These are phyloP conservation scores for Bipolaris cookei DNA, from an alignment of 2,329 filamentous ascomycete genomes.

Conservation along the genomic window DNA sequence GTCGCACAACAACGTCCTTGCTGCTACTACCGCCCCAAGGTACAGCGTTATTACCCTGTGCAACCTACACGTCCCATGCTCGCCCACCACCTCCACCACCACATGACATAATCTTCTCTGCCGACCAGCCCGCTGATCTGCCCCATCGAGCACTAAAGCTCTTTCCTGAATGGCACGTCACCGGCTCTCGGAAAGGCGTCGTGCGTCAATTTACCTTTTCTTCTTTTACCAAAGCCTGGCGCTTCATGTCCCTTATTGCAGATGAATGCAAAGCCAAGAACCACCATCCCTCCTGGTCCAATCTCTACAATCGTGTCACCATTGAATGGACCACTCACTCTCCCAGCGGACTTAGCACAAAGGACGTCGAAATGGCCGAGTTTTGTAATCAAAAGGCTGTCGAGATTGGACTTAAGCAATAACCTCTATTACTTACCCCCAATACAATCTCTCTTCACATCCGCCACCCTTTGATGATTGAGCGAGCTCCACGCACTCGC, in stretches of 20 bases:
- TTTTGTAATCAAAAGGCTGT: conserved; percentile 42
- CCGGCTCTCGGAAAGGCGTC: conserved; percentile 33
- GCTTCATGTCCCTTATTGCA: conserved; percentile 44
- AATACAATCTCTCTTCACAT: neutral
- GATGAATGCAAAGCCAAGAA: conserved; percentile 42
- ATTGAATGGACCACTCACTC: conserved; percentile 48
- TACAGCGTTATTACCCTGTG: neutral
- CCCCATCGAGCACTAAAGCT: conserved; percentile 33
- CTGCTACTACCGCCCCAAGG: conserved; percentile 1
- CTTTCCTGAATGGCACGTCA: conserved; percentile 34
- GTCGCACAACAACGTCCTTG: conserved; percentile 19
- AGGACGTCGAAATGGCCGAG: conserved; percentile 48
- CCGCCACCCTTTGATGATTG: neutral
- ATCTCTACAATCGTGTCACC: conserved; percentile 43
- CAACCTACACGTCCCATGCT: conserved; percentile 1
- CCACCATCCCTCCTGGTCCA: conserved; percentile 46
- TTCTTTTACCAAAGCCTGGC: conserved; percentile 42
- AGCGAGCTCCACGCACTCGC: neutral
- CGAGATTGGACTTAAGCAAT: conserved; percentile 34
- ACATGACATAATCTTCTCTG: conserved; percentile 35
- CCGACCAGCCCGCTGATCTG: conserved; percentile 37
- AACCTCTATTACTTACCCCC: neutral
- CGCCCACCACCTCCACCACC: conserved; percentile 13
- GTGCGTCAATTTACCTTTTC: conserved; percentile 38
- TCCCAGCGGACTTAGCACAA: conserved; percentile 44